phyloP scores from a whole-genome alignment of 805 yeast genomes.

The Cyberlindnera sargentensis region DNA sequence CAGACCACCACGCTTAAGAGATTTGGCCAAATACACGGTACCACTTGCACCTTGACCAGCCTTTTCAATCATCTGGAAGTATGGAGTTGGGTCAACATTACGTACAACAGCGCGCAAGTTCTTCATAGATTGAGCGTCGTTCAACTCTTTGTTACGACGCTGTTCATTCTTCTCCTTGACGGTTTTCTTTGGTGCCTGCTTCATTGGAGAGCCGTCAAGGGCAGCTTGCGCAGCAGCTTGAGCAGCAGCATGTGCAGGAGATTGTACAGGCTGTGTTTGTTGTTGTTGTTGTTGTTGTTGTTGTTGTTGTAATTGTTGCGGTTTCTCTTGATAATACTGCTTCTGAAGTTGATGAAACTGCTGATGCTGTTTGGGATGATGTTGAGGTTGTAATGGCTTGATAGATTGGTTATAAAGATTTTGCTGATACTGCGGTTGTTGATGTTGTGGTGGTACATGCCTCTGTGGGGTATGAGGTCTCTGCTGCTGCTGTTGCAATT shows the following conservation, averaged over 20 bases:
- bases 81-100: conserved; percentile 78
- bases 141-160: conserved; percentile 53
- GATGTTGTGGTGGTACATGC: conserved; percentile 3
- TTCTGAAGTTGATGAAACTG: conserved; percentile 4
- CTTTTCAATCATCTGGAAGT: conserved; percentile 67
- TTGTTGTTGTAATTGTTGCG: conserved; percentile 3
- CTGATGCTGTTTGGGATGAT: conserved; percentile 16
- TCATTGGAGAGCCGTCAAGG: conserved; percentile 18
- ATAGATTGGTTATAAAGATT: conserved; percentile 13
- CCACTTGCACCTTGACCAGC: conserved; percentile 99
- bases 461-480: conserved; percentile 5
- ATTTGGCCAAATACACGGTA: conserved; percentile 81
- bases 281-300: conserved; percentile 11
- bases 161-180: conserved; percentile 35
- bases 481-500: conserved; percentile 6
- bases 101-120: conserved; percentile 78
- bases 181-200: conserved; percentile 19
- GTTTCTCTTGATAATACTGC: too few species aligned
- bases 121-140: conserved; percentile 82
- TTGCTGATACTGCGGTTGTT: conserved; percentile 12
- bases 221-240: conserved; percentile 32
- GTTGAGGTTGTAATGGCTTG: conserved; percentile 24
- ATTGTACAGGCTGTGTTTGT: conserved; percentile 6
- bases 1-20: conserved; percentile 44
- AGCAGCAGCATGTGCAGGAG: conserved; percentile 20